Evolutionary conservation across 192 early-diverging fungal genomes (phyloP).

Genomic region (Coemansia javaensis): DNA sequence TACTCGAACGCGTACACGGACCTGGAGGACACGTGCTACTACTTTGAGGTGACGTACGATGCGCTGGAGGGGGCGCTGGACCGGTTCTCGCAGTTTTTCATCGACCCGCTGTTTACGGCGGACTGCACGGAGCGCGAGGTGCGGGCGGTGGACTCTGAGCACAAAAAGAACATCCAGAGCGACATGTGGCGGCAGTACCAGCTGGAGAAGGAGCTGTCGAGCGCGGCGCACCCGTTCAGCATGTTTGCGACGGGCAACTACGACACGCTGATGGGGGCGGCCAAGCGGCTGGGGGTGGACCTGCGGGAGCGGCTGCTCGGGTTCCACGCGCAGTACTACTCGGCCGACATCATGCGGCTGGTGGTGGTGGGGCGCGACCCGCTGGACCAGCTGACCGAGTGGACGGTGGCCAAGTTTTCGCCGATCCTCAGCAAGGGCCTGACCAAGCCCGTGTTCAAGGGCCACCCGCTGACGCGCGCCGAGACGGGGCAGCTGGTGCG

Average conservation of each 20-base stretch:
- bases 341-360: slow-evolving; percentile 93
- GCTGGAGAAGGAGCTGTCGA: slow-evolving; percentile 74
- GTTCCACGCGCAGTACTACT: slow-evolving; percentile 87
- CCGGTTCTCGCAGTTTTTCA: slow-evolving; percentile 91
- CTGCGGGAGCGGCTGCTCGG: slow-evolving; percentile 78
- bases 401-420: slow-evolving; percentile 78
- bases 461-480: slow-evolving; percentile 67
- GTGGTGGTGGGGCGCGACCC: slow-evolving; percentile 84
- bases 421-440: slow-evolving; percentile 71
- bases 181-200: slow-evolving; percentile 90
- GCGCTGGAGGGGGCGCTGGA: slow-evolving; percentile 63
- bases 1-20: slow-evolving; percentile 51
- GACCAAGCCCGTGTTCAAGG: slow-evolving; percentile 61
- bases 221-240: slow-evolving; percentile 72
- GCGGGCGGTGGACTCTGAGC: slow-evolving; percentile 92
- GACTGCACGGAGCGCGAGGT: slow-evolving; percentile 91
- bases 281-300: slow-evolving; percentile 69
- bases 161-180: slow-evolving; percentile 90
- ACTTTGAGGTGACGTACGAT: slow-evolving; percentile 48
- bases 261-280: slow-evolving; percentile 62
- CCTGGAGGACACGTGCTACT: slow-evolving; percentile 49
- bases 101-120: slow-evolving; percentile 80
- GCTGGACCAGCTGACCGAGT: slow-evolving; percentile 76
- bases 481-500: slow-evolving; percentile 70
- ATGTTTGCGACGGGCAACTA: slow-evolving; percentile 92